A percentile compares a stretch with the other conserved stretches of the same genome.
Evolutionary conservation across 208 protist species (phyloP).

Genomic region (Trypanosoma avium): DNA sequence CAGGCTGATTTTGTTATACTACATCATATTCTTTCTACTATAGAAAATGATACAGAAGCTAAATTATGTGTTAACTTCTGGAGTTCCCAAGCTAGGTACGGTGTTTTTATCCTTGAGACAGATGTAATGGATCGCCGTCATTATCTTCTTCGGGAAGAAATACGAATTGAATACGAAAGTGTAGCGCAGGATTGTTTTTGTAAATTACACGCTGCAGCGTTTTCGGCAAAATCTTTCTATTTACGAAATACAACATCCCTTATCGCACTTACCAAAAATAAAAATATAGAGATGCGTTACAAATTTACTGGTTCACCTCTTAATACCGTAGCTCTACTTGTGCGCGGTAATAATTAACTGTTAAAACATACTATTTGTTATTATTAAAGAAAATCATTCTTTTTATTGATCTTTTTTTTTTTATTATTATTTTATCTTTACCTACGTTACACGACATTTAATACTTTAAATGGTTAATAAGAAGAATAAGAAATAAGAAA

Average conservation of each 20-base stretch:
- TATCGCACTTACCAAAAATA: conserved; percentile 26
- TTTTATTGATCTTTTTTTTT: conserved; percentile 5
- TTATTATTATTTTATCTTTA: conserved; percentile 2
- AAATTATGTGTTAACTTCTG: conserved; percentile 26
- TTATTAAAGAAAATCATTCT: conserved; percentile 1
- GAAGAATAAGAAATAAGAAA: not conserved
- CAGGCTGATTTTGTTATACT: conserved; percentile 66
- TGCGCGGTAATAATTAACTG: not conserved
- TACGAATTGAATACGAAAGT: conserved; percentile 44
- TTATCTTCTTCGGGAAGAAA: conserved; percentile 37
- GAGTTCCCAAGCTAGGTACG: conserved; percentile 20
- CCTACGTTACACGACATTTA: not conserved
- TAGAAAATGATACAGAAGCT: conserved; percentile 31
- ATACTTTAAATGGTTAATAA: conserved; percentile 1
- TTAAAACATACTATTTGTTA: conserved; percentile 1
- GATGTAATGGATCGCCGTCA: conserved; percentile 68
- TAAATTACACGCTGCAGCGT: conserved; percentile 34
- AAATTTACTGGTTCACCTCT: conserved; percentile 74
- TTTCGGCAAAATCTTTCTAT: conserved; percentile 30
- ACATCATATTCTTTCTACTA: conserved; percentile 59
- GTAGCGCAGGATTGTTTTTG: conserved; percentile 55
- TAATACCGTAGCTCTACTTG: conserved; percentile 60
- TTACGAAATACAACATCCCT: conserved; percentile 52
- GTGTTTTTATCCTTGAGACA: conserved; percentile 64
- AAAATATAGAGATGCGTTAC: conserved; percentile 40